Base-by-base conservation (phyloP, 1,139 yeast species). In the Hanseniaspora uvarum region DNA sequence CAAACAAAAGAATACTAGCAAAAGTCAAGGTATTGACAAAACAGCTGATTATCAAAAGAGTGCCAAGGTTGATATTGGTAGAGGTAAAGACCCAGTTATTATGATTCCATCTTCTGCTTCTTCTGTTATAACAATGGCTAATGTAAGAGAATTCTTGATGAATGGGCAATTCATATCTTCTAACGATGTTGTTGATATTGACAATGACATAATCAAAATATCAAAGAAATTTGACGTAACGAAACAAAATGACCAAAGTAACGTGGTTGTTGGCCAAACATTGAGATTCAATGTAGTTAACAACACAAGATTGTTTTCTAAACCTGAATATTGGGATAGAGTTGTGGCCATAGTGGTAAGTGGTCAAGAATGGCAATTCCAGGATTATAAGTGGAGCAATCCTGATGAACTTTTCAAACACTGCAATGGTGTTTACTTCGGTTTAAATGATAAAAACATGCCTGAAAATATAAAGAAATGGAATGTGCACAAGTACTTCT, bases 321-420 rank as follows among this genome's bases (percentile, higher is more conserved):
- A 88, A 65, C 95, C 95, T 3, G 98, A 92, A 64, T 88, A 94
- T 68, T 92, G 99, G 99, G 87, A 83, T 62, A 76, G 98, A 56
- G 96, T 94, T 1, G 86, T 92, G 50, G 97, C 95, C 0, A 86
- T 92, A 36, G 85, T 92, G 70, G 92, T 96, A 16, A 92, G 97
- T 1, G 98, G 99, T 18, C 98, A 92, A 70, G 76, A 83, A 53
- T 92, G 99, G 99, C 99, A 92, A 70, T 86, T 92, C 69, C 79
- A 86, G 62, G 80, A 82, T 62, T 92, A 92, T 68, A 85, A 83
- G 63, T 85, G 88, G 78, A 75, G 81, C 37, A 80, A 82, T 57
- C 96, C 98, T 1, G 81, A 84, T 57, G 73, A 74, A 40, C 72
- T 92, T 59, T 94, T 92, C 68, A 94, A 85, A 63, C 81, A 80